Evolutionary conservation across 208 protist species (phyloP).

Genomic region (Trypanosoma mega): DNA sequence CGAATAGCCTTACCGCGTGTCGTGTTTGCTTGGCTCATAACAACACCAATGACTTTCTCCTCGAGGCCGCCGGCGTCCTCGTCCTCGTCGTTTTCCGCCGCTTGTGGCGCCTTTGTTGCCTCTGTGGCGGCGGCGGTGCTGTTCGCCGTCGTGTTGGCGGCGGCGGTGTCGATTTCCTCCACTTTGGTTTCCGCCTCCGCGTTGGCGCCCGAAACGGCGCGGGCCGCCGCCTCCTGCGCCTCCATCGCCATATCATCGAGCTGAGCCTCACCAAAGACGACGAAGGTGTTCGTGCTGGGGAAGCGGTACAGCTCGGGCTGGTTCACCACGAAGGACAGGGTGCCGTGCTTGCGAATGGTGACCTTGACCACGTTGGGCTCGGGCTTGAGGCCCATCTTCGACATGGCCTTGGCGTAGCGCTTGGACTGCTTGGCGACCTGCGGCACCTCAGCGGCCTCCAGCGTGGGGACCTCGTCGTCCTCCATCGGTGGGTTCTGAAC

Average conservation of each 20-base stretch:
- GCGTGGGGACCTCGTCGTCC: slow-evolving; percentile 75
- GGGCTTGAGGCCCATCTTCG: slow-evolving; percentile 96
- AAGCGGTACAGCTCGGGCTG: slow-evolving; percentile 97
- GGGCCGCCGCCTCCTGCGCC: slow-evolving; percentile 68
- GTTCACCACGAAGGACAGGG: slow-evolving; percentile 92
- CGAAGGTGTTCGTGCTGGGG: slow-evolving; percentile 95
- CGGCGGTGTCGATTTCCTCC: slow-evolving; percentile 23
- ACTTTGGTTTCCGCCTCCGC: slow-evolving; percentile 26
- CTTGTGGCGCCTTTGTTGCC: neutral
- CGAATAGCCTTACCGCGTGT: slow-evolving; percentile 76
- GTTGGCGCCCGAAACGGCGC: slow-evolving; percentile 51
- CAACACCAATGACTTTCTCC: slow-evolving; percentile 87
- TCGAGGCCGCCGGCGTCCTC: slow-evolving; percentile 57
- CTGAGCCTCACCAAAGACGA: slow-evolving; percentile 97
- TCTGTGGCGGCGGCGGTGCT: neutral
- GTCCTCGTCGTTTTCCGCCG: slow-evolving; percentile 46
- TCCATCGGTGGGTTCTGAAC: slow-evolving; percentile 55
- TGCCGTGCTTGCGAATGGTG: slow-evolving; percentile 90
- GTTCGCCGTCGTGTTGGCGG: neutral
- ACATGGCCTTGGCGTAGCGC: slow-evolving; percentile 96
- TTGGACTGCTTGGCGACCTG: slow-evolving; percentile 86
- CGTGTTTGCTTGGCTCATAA: slow-evolving; percentile 76
- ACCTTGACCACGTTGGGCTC: slow-evolving; percentile 92
- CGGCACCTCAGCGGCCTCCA: slow-evolving; percentile 68
- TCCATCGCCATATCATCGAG: slow-evolving; percentile 88